Percentiles rank a stretch among this genome's conserved stretches.
These are phyloP conservation scores for Neofusicoccum umdonicola DNA, from an alignment of 2,329 filamentous ascomycete species.

Conservation along the genomic window DNA sequence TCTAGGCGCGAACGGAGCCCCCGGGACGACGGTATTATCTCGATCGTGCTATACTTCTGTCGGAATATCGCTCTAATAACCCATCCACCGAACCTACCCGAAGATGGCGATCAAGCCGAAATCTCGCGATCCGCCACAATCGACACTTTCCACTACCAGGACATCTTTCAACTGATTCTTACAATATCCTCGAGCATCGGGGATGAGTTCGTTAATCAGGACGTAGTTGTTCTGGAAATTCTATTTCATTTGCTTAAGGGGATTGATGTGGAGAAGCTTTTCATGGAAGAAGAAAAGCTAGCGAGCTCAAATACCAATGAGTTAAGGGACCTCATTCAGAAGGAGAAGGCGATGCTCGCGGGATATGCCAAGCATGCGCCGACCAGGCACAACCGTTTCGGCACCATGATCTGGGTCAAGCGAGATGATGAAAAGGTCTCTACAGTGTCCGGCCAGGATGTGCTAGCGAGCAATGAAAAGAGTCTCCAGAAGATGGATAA, in stretches of 20 bases:
- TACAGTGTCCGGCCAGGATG: constrained; percentile 84
- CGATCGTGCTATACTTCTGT: constrained; percentile 82
- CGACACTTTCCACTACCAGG: constrained; percentile 84
- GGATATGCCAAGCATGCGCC: constrained; percentile 75
- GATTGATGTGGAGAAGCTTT: constrained; percentile 78
- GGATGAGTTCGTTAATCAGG: constrained; percentile 87
- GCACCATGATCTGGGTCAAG: constrained; percentile 96
- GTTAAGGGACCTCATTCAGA: constrained; percentile 69
- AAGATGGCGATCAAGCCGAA: constrained; percentile 85
- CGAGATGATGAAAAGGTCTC: constrained; percentile 79
- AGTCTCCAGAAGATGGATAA: constrained; percentile 87
- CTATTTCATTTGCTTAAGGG: constrained; percentile 92
- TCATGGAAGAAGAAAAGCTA: constrained; percentile 75
- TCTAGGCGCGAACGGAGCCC: constrained; percentile 71
- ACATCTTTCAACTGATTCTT: constrained; percentile 80
- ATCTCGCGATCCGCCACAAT: constrained; percentile 85
- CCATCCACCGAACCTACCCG: constrained; percentile 67
- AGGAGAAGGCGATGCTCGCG: constrained; percentile 80
- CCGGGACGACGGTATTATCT: constrained; percentile 89
- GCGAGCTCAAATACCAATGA: constrained; percentile 69
- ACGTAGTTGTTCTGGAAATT: constrained; percentile 85
- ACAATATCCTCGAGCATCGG: constrained; percentile 90
- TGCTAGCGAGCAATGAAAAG: constrained; percentile 68
- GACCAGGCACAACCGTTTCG: constrained; percentile 88
- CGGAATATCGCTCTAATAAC: constrained; percentile 85